Evolutionary conservation across 495 filamentous ascomycete genomes (phyloP), one percentile per base, ranked within the genome.

Genomic region (Durotheca rogersii): DNA sequence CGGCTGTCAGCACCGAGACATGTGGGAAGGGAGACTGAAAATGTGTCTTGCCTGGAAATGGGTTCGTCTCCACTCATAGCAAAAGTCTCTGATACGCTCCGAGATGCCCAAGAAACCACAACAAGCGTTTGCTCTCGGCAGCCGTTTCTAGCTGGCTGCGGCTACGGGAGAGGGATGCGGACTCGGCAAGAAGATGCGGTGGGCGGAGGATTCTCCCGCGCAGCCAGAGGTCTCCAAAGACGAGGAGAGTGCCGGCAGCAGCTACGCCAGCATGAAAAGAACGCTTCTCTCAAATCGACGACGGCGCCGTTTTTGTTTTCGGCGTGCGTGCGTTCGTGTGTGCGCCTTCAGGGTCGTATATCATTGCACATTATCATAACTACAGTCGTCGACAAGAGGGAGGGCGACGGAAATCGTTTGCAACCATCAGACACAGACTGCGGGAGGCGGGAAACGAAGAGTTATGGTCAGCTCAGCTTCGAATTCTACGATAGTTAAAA

Each of bases 41-140:
- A 44, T 29, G 48, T 47, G 43, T 62, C 77, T 75, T 81, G 86
- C 85, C 85, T 87, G 72, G 84, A 82, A 65, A 77, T 77, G 65
- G 74, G 77, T 67, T 83, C 78, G 76, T 88, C 84, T 78, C 81
- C 86, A 81, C 82, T 89, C 85, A 89, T 89, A 78, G 72, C 76
- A 78, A 72, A n/a, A 65, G 58, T 73, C 52, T 43, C 31, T 53
- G 23, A 27, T 27, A 27, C 14, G 27, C 19, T 47, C 7, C 12
- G 11, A 14, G 17, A 11, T 36, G 33, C 33, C 17, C 12, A 14
- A 36, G 33, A 36, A 11, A 18, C 17, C 33, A 36, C n/a, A 18
- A 5, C 33, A 36, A 36, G 4, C 33, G 23, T 27, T 4, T 27
- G 4, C 23, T 27, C 23, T 9, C 37, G 19, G 36, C 23, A 27